Conservation (phyloP, 495 filamentous ascomycete genomes). For the Chaetomium cochliodes region DNA sequence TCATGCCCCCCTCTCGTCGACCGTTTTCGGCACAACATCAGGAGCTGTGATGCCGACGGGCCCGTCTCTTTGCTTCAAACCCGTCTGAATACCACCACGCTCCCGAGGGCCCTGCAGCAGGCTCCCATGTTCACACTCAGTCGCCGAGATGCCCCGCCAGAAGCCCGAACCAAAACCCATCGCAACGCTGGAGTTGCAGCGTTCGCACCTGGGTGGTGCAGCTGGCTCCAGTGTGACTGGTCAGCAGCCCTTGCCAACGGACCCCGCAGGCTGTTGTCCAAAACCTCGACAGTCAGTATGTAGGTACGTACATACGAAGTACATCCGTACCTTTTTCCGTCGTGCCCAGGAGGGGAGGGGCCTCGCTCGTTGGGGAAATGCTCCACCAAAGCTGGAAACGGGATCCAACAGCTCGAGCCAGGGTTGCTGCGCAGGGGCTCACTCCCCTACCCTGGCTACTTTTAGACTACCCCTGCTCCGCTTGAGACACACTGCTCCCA, state of each 20-base stretch:
- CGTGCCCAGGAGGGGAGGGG: slow-evolving; percentile 6
- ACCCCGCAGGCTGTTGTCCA: slow-evolving; percentile 14
- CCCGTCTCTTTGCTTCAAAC: not conserved
- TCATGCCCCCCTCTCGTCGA: not conserved
- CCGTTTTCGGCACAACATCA: not conserved
- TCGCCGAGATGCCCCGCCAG: slow-evolving; percentile 24
- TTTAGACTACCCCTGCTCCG: slow-evolving; percentile 31
- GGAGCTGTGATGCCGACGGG: not conserved
- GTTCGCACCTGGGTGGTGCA: slow-evolving; percentile 20
- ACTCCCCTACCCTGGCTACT: slow-evolving; percentile 29
- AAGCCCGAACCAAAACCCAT: slow-evolving; percentile 9
- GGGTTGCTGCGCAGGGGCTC: slow-evolving; percentile 20
- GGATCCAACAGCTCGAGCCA: slow-evolving; percentile 27
- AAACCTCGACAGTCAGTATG: not conserved
- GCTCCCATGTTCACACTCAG: slow-evolving; percentile 23
- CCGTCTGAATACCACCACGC: not conserved
- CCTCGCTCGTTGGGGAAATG: slow-evolving; percentile 12
- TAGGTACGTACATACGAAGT: too few species aligned
- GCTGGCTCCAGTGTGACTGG: slow-evolving; percentile 30
- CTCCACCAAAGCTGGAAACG: slow-evolving; percentile 26
- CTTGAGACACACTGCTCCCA: slow-evolving; percentile 30
- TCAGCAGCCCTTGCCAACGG: slow-evolving; percentile 23
- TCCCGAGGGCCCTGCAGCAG: slow-evolving; percentile 14
- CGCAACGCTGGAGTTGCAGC: not conserved
- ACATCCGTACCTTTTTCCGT: not conserved